Conservation (phyloP, 2,329 filamentous ascomycete genomes). For the Paecilomyces formosus region DNA sequence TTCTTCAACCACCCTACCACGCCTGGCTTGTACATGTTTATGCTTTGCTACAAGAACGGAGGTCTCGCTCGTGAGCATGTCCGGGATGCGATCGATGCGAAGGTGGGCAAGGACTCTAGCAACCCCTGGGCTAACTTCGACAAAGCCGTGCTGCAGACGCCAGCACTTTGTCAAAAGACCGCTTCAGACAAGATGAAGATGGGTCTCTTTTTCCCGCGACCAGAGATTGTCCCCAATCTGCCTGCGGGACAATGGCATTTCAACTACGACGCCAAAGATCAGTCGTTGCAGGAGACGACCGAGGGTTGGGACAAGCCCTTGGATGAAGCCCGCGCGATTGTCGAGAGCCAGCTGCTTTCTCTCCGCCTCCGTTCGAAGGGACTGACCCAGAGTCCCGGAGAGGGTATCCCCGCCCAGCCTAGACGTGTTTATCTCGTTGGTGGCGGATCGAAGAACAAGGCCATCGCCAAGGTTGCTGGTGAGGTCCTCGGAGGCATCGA, state of each 20-base stretch:
- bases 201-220: constrained; percentile 89
- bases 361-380: constrained; percentile 76
- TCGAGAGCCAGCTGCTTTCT: constrained; percentile 92
- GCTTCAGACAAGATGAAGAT: constrained; percentile 61
- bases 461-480: constrained; percentile 76
- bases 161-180: constrained; percentile 58
- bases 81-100: constrained; percentile 65
- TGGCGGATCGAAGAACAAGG: constrained; percentile 80
- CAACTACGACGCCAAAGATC: constrained; percentile 47
- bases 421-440: constrained; percentile 89
- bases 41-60: constrained; percentile 99
- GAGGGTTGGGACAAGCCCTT: constrained; percentile 49
- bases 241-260: constrained; percentile 81
- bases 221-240: constrained; percentile 92
- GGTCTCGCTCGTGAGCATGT: constrained; percentile 86
- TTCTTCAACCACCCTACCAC: constrained; percentile 98
- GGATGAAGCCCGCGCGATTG: constrained; percentile 75
- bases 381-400: constrained; percentile 56
- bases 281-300: constrained; percentile 46
- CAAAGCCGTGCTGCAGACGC: constrained; percentile 57
- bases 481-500: constrained; percentile 84
- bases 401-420: constrained; percentile 68
- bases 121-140: constrained; percentile 78
- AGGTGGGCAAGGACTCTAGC: constrained; percentile 35
- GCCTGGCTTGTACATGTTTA: constrained; percentile 93